phyloP scores from a whole-genome alignment of 345 rosid species.

The Erucastrum elatum region DNA sequence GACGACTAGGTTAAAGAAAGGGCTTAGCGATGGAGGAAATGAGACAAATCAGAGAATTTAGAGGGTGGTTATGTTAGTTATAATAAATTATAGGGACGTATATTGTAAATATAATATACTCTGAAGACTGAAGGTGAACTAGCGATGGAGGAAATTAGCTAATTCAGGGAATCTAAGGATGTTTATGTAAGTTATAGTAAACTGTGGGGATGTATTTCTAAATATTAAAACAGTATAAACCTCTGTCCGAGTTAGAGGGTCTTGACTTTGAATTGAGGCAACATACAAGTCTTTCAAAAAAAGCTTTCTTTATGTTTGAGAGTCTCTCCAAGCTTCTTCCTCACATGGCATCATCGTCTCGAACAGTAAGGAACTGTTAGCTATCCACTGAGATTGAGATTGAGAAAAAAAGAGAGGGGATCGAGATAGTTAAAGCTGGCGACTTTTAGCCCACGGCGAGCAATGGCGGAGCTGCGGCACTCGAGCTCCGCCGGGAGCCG shows the following conservation, averaged over 20 bases:
- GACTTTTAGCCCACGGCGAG: slow-evolving; percentile 71
- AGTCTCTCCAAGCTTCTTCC: slow-evolving; percentile 22
- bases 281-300: neutral
- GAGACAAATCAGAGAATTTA: neutral
- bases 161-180: neutral
- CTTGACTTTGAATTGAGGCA: slow-evolving; percentile 19
- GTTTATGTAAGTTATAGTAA: neutral
- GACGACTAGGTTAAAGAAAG: neutral
- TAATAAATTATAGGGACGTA: neutral
- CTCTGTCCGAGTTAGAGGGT: slow-evolving; percentile 1
- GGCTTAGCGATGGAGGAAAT: neutral
- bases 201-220: neutral
- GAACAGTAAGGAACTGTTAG: slow-evolving; percentile 21
- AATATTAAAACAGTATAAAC: neutral
- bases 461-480: slow-evolving; percentile 93
- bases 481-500: slow-evolving; percentile 89
- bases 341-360: slow-evolving; percentile 32
- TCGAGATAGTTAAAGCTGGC: slow-evolving; percentile 43
- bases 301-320: slow-evolving; percentile 8
- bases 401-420: neutral
- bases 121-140: neutral
- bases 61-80: neutral
- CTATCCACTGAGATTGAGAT: neutral
- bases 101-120: neutral
- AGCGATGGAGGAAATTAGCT: neutral